These are phyloP conservation scores for Trichoderma guizhouense DNA, from an alignment of 2,329 filamentous ascomycete genomes.

Conservation along the genomic window DNA sequence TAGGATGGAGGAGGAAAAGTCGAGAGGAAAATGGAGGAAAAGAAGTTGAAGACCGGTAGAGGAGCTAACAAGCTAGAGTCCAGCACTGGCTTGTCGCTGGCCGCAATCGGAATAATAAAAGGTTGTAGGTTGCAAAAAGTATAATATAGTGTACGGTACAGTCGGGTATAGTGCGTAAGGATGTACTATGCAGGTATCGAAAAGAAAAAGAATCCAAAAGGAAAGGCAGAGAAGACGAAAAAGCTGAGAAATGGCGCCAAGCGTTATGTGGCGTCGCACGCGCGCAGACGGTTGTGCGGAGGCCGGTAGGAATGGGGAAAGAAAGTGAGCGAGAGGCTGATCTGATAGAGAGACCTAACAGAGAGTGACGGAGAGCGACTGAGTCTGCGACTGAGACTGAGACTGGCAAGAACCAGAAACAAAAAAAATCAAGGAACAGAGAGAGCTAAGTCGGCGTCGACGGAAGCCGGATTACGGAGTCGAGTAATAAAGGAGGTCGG, in stretches of 20 bases:
- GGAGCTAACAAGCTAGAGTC: conserved; percentile 14
- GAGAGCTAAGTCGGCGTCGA: conserved; percentile 12
- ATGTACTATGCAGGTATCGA: conserved; percentile 11
- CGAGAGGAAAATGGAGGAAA: background rate
- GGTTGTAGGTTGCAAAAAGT: conserved; percentile 6
- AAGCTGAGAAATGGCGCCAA: conserved; percentile 10
- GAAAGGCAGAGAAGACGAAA: conserved; percentile 6
- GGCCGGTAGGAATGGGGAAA: background rate
- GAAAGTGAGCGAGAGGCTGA: conserved; percentile 5
- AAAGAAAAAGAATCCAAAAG: conserved; percentile 11
- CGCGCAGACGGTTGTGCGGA: conserved; percentile 10
- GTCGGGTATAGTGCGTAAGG: background rate
- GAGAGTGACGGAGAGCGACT: conserved; percentile 2
- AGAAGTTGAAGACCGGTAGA: background rate
- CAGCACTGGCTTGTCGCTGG: conserved; percentile 15
- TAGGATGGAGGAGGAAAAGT: background rate
- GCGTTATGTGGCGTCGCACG: conserved; percentile 10
- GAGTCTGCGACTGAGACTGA: background rate
- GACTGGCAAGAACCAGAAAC: background rate
- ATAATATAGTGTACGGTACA: background rate
- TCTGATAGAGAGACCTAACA: conserved; percentile 7
- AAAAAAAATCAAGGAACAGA: conserved; percentile 11
- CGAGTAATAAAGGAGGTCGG: conserved; percentile 15
- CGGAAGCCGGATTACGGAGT: conserved; percentile 12
- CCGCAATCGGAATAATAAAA: conserved; percentile 13